Evolutionary conservation across 2,329 filamentous ascomycete genomes (phyloP).

Genomic region (Xylaria sp.): DNA sequence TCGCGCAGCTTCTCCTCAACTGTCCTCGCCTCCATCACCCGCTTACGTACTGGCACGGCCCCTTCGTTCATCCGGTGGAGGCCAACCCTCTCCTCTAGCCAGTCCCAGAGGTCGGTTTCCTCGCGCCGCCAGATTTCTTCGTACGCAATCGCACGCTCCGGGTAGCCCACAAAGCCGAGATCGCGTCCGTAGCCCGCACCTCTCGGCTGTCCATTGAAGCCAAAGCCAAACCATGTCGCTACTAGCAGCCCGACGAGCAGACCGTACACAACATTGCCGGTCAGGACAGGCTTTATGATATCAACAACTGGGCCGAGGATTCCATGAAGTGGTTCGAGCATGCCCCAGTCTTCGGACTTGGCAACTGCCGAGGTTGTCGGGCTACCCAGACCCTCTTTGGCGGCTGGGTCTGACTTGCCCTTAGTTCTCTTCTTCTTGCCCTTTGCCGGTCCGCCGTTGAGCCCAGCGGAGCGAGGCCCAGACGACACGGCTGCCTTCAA

Average conservation of each 20-base stretch:
- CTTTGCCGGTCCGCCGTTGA: slow-evolving; percentile 52
- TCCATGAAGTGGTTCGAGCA: slow-evolving; percentile 76
- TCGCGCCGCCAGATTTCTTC: slow-evolving; percentile 91
- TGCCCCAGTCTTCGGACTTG: slow-evolving; percentile 66
- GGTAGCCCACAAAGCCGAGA: slow-evolving; percentile 47
- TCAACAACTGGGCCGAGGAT: slow-evolving; percentile 71
- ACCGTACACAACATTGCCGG: slow-evolving; percentile 75
- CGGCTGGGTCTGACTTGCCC: slow-evolving; percentile 50
- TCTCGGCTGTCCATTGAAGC: slow-evolving; percentile 46
- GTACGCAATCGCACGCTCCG: slow-evolving; percentile 78
- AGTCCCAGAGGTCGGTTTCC: slow-evolving; percentile 88
- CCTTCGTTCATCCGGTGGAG: slow-evolving; percentile 60
- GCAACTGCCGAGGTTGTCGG: slow-evolving; percentile 45
- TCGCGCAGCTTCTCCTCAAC: slow-evolving; percentile 62
- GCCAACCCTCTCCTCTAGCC: slow-evolving; percentile 85
- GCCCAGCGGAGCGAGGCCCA: slow-evolving; percentile 56
- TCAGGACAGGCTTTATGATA: slow-evolving; percentile 71
- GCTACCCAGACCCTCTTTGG: slow-evolving; percentile 44
- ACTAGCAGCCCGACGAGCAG: slow-evolving; percentile 74
- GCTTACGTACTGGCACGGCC: slow-evolving; percentile 47
- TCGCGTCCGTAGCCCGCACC: slow-evolving; percentile 43
- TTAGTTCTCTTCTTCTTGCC: slow-evolving; percentile 65
- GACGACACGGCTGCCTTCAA: slow-evolving; percentile 74
- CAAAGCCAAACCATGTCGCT: slow-evolving; percentile 72
- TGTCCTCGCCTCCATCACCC: slow-evolving; percentile 55